Conservation (phyloP, 2,329 filamentous ascomycete species). For the Ploettnerulaceae sp. region DNA sequence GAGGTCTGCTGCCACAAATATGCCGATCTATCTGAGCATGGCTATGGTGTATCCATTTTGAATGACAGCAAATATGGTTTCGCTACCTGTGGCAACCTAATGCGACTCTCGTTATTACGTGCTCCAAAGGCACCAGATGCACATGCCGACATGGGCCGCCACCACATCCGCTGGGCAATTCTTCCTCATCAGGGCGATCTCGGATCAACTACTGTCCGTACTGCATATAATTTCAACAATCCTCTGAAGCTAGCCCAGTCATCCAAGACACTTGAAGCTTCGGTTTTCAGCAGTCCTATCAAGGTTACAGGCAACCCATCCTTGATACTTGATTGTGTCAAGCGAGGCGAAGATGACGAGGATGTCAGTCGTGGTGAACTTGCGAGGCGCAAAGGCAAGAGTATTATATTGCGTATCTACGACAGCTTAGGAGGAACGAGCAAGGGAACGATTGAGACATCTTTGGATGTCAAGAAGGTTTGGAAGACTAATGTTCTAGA, state of each 20-base stretch:
- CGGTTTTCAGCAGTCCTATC: slow-evolving; percentile 50
- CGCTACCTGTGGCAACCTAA: slow-evolving; percentile 79
- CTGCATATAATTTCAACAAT: slow-evolving; percentile 87
- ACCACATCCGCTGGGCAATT: slow-evolving; percentile 85
- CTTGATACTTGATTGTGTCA: slow-evolving; percentile 81
- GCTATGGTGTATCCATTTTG: slow-evolving; percentile 85
- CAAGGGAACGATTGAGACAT: slow-evolving; percentile 62
- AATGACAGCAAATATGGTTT: slow-evolving; percentile 98
- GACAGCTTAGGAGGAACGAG: slow-evolving; percentile 81
- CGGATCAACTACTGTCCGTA: slow-evolving; percentile 68
- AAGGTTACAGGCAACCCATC: slow-evolving; percentile 61
- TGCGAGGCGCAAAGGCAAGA: slow-evolving; percentile 63
- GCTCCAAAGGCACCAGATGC: slow-evolving; percentile 90
- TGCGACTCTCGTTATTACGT: slow-evolving; percentile 82
- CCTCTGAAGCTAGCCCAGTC: slow-evolving; percentile 54
- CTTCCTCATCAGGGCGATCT: slow-evolving; percentile 75
- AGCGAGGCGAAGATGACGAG: slow-evolving; percentile 85
- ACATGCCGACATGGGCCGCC: slow-evolving; percentile 88
- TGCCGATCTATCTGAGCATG: slow-evolving; percentile 82
- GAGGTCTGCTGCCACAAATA: slow-evolving; percentile 96
- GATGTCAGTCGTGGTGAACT: slow-evolving; percentile 62
- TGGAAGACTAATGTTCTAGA: slow-evolving; percentile 85
- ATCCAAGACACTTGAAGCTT: slow-evolving; percentile 41
- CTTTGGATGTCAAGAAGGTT: slow-evolving; percentile 67
- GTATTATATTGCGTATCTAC: slow-evolving; percentile 79